phyloP scores from a whole-genome alignment of 2,329 filamentous ascomycete species.

The Neoscytalidium dimidiatum region DNA sequence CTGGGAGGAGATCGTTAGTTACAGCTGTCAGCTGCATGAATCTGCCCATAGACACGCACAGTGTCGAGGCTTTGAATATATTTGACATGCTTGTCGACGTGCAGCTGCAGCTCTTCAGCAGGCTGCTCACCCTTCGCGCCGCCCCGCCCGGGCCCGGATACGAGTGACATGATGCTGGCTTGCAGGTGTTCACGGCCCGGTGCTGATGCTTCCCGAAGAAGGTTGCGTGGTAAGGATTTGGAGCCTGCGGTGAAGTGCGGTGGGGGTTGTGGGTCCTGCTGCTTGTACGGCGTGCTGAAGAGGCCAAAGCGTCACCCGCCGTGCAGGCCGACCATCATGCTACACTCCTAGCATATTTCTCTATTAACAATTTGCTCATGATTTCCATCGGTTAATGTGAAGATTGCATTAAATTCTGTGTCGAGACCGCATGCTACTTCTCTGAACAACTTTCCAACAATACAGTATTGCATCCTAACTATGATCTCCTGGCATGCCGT shows the following conservation, averaged over 20 bases:
- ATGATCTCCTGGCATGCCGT: too few species aligned
- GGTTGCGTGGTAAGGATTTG: not conserved
- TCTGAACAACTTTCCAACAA: too few species aligned
- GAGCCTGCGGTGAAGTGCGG: not conserved
- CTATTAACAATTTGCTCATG: too few species aligned
- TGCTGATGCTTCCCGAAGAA: not conserved
- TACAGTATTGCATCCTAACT: too few species aligned
- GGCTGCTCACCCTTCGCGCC: constrained; percentile 40
- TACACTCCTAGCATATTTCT: not conserved
- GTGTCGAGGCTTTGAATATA: constrained; percentile 94
- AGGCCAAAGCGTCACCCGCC: not conserved
- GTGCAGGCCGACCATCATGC: not conserved
- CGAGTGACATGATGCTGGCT: constrained; percentile 55
- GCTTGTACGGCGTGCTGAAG: not conserved
- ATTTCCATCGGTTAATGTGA: too few species aligned
- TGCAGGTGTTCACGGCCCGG: not conserved
- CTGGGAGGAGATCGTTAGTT: constrained; percentile 40
- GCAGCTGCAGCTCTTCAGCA: constrained; percentile 54
- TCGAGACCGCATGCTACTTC: too few species aligned
- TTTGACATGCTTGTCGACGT: constrained; percentile 72
- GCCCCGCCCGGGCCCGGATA: constrained; percentile 60
- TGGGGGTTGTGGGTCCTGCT: not conserved
- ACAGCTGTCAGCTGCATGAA: constrained; percentile 15
- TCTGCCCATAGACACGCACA: constrained; percentile 50
- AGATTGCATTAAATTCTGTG: too few species aligned